A percentile compares a stretch with the other conserved stretches of the same genome.
These are phyloP conservation scores for Pseudopyricularia javanii DNA, from an alignment of 2,329 filamentous ascomycete genomes.

Conservation along the genomic window DNA sequence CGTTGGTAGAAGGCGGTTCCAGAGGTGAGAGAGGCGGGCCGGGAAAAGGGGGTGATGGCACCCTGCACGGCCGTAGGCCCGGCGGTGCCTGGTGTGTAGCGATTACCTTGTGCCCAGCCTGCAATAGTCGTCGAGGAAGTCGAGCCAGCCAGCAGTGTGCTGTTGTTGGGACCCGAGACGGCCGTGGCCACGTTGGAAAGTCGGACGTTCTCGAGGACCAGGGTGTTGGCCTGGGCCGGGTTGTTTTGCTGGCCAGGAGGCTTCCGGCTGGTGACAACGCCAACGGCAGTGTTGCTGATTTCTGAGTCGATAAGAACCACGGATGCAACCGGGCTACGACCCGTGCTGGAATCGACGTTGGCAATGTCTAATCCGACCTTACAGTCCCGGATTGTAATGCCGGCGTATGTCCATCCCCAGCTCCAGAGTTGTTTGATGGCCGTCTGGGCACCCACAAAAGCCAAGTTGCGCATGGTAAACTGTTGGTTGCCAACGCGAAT, in stretches of 20 bases:
- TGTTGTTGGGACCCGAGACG: slow-evolving; percentile 31
- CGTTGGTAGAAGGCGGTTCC: slow-evolving; percentile 51
- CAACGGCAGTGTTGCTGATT: slow-evolving; percentile 60
- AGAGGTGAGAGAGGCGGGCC: slow-evolving; percentile 44
- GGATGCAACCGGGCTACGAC: slow-evolving; percentile 57
- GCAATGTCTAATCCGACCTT: slow-evolving; percentile 56
- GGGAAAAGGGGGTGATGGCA: slow-evolving; percentile 25
- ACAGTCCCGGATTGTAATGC: slow-evolving; percentile 49
- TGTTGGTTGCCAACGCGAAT: slow-evolving; percentile 51
- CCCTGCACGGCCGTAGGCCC: slow-evolving; percentile 32
- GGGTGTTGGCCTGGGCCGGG: slow-evolving; percentile 27
- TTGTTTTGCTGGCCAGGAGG: slow-evolving; percentile 14
- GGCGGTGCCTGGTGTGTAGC: slow-evolving; percentile 35
- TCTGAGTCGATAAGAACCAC: slow-evolving; percentile 64
- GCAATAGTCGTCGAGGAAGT: slow-evolving; percentile 34
- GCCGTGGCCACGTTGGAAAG: slow-evolving; percentile 26
- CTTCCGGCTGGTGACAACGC: slow-evolving; percentile 49
- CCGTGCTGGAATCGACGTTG: slow-evolving; percentile 23
- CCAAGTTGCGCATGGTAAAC: slow-evolving; percentile 58
- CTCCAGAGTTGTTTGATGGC: slow-evolving; percentile 64
- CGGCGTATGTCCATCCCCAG: slow-evolving; percentile 67
- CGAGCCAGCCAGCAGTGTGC: slow-evolving; percentile 43
- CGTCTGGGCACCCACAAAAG: slow-evolving; percentile 50
- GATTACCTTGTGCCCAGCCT: slow-evolving; percentile 57
- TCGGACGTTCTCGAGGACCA: slow-evolving; percentile 34